Conservation (phyloP, 306 rosid species). For the Corylus americana region DNA sequence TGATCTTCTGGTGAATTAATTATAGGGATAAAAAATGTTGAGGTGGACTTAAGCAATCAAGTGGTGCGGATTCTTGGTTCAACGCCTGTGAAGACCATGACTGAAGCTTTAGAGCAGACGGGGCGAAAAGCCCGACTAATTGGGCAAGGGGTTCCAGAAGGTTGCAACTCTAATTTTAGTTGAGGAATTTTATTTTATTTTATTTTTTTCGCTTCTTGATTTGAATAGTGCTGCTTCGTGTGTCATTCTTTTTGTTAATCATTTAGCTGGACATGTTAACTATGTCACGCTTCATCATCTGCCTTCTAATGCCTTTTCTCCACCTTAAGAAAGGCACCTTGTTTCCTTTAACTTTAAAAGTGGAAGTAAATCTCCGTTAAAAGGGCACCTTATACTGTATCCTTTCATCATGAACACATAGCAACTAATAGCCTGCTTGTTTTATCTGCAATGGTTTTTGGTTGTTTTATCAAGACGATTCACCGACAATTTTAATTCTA, state of each 20-base stretch:
- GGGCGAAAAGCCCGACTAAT: slow-evolving; percentile 81
- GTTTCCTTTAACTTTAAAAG: not conserved
- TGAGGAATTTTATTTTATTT: not conserved
- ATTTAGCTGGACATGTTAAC: not conserved
- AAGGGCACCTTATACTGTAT: not conserved
- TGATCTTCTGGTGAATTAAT: not conserved
- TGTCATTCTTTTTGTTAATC: not conserved
- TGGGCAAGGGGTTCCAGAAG: slow-evolving; percentile 93
- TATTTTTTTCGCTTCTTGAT: not conserved
- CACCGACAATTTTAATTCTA: not conserved
- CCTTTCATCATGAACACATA: slow-evolving; percentile 8
- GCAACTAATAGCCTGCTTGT: slow-evolving; percentile 7
- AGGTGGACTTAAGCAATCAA: slow-evolving; percentile 76
- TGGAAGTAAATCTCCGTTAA: not conserved
- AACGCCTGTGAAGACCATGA: slow-evolving; percentile 81
- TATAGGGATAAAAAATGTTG: slow-evolving; percentile 77
- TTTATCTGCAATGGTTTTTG: slow-evolving; percentile 11
- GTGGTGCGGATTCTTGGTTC: slow-evolving; percentile 85
- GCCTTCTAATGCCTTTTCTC: not conserved
- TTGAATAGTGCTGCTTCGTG: not conserved
- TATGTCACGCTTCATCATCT: not conserved
- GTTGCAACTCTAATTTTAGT: slow-evolving; percentile 35
- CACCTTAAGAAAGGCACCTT: not conserved
- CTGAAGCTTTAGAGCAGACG: slow-evolving; percentile 85
- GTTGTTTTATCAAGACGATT: not conserved